Conservation (phyloP, 139 green algal species). For the Pleodorina starrii region DNA sequence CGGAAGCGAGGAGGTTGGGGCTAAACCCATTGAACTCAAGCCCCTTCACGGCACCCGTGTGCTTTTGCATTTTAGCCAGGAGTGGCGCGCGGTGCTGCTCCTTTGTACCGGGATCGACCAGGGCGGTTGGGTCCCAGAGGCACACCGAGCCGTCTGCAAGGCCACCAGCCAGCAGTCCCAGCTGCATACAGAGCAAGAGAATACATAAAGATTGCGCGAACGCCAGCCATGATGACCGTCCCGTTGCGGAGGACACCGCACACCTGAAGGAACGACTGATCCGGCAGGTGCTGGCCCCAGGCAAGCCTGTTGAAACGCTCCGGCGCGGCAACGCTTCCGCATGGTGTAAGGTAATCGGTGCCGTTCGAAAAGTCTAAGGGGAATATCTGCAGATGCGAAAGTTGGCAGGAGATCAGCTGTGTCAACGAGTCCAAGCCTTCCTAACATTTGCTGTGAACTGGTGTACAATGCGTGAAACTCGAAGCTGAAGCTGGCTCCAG, state of each 20-base stretch:
- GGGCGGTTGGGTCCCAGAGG: slow-evolving; percentile 91
- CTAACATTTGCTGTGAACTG: too few species aligned
- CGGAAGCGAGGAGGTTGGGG: slow-evolving; percentile 95
- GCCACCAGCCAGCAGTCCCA: slow-evolving; percentile 93
- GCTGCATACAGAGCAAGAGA: slow-evolving; percentile 64
- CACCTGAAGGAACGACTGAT: slow-evolving; percentile 49
- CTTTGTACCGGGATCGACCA: slow-evolving; percentile 71
- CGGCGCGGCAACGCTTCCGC: slow-evolving; percentile 74
- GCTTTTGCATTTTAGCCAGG: slow-evolving; percentile 88
- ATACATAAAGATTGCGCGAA: background rate
- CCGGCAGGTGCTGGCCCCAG: slow-evolving; percentile 77
- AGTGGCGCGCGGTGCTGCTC: slow-evolving; percentile 61
- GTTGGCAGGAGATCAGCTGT: background rate
- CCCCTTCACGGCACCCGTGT: slow-evolving; percentile 83
- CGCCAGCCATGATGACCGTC: background rate
- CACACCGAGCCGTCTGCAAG: slow-evolving; percentile 92
- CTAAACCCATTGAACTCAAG: slow-evolving; percentile 96
- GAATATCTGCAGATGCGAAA: slow-evolving; percentile 77
- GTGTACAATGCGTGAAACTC: too few species aligned
- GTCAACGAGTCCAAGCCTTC: too few species aligned
- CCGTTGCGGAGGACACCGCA: slow-evolving; percentile 14
- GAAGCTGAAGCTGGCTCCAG: too few species aligned
- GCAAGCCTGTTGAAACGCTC: slow-evolving; percentile 92
- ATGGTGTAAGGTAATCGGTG: slow-evolving; percentile 64
- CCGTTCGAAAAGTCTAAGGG: slow-evolving; percentile 75